Evolutionary conservation across 2,329 filamentous ascomycete species (phyloP).

Genomic region (Arthrobotrys iridis): DNA sequence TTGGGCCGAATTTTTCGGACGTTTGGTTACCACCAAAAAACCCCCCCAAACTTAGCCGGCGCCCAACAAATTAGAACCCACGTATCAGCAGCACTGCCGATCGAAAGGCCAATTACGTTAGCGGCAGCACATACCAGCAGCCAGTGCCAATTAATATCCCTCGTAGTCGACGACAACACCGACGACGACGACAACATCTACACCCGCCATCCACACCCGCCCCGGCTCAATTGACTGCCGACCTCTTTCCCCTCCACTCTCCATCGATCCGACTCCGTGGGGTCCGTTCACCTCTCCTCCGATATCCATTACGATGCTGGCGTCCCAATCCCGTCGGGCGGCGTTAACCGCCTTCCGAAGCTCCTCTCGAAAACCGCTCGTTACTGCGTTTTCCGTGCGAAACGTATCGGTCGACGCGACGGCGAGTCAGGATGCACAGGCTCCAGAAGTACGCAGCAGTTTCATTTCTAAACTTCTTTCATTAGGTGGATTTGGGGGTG

Average conservation of each 20-base stretch:
- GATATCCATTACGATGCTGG: conserved; percentile 42
- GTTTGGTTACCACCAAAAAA: background rate
- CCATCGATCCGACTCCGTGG: background rate
- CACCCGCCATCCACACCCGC: conserved; percentile 5
- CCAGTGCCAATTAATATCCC: background rate
- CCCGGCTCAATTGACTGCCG: background rate
- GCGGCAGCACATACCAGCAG: background rate
- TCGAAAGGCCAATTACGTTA: conserved; percentile 24
- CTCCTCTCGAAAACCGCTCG: conserved; percentile 49
- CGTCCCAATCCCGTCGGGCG: conserved; percentile 48
- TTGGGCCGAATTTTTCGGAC: conserved; percentile 53
- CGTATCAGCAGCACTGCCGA: conserved; percentile 36
- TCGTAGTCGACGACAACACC: background rate
- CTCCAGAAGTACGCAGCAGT: conserved; percentile 14
- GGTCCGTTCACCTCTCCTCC: background rate
- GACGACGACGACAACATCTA: background rate
- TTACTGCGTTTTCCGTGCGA: conserved; percentile 17
- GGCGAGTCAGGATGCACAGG: conserved; percentile 12
- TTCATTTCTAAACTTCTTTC: background rate
- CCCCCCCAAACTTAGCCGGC: conserved; percentile 25
- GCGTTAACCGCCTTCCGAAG: conserved; percentile 46
- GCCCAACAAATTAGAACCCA: conserved; percentile 54
- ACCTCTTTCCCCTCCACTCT: conserved; percentile 8
- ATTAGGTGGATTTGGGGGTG: background rate
- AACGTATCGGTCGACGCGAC: conserved; percentile 36